Percentiles rank a stretch among this genome's conserved stretches.
Evolutionary conservation across 768 basidiomycete genomes (phyloP).

Genomic region (Pholiota molesta): DNA sequence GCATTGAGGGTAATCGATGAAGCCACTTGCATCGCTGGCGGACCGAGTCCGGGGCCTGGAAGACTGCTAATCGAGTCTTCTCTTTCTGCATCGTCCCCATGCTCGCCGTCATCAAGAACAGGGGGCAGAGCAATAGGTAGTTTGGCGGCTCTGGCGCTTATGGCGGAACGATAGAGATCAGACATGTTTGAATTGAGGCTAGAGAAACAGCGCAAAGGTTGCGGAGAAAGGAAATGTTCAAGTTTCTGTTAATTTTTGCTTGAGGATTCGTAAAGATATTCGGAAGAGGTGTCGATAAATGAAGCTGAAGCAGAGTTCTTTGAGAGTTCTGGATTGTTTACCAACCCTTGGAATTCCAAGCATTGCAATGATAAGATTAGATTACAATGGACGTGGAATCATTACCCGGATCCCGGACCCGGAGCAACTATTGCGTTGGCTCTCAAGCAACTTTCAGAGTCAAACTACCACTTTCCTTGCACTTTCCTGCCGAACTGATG

Average conservation of each 20-base stretch:
- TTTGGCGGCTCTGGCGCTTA: constrained; percentile 75
- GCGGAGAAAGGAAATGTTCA: too few relatives aligned
- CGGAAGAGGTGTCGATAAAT: not conserved
- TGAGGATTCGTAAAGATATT: not conserved
- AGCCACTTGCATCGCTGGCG: constrained; percentile 61
- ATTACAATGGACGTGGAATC: not conserved
- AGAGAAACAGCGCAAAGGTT: too few relatives aligned
- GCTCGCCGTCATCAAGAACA: constrained; percentile 29
- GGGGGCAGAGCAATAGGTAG: constrained; percentile 46
- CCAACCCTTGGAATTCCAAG: not conserved
- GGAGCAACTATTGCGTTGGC: too few relatives aligned
- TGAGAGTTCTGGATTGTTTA: not conserved
- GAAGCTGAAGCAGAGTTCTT: not conserved
- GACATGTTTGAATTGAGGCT: not conserved
- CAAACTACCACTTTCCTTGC: too few relatives aligned
- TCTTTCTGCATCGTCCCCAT: constrained; percentile 53
- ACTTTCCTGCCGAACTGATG: too few relatives aligned
- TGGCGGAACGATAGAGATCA: constrained; percentile 72
- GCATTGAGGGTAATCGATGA: constrained; percentile 19
- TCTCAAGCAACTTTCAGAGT: too few relatives aligned
- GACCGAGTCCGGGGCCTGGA: constrained; percentile 60
- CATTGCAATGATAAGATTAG: not conserved
- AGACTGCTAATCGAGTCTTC: constrained; percentile 63
- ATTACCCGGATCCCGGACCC: not conserved
- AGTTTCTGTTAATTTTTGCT: too few relatives aligned